Conservation (phyloP, 2,329 filamentous ascomycete species). For the Apiospora phragmitis region DNA sequence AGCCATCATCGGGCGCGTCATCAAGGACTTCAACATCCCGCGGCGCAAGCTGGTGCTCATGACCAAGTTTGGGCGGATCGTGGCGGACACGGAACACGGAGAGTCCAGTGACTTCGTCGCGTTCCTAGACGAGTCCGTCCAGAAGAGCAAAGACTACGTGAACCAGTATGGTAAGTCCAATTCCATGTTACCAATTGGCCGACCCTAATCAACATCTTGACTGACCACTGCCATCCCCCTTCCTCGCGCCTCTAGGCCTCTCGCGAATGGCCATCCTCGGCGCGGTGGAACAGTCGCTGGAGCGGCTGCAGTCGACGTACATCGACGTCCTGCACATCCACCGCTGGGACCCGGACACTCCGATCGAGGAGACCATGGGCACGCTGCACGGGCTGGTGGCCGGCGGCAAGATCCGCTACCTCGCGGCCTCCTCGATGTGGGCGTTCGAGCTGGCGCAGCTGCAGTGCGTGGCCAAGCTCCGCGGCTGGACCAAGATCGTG, state of each 20-base stretch:
- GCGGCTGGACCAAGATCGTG: slow-evolving; percentile 54
- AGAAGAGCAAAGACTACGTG: background rate
- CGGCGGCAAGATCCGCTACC: slow-evolving; percentile 10
- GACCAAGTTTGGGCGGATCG: slow-evolving; percentile 1
- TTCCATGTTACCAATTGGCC: no score
- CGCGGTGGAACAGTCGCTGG: background rate
- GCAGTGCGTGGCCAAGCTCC: slow-evolving; percentile 51
- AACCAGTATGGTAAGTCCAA: background rate
- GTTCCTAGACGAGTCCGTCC: background rate
- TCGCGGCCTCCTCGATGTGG: slow-evolving; percentile 34
- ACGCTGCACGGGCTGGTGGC: slow-evolving; percentile 3
- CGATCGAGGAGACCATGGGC: slow-evolving; percentile 1
- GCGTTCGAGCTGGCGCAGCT: slow-evolving; percentile 46
- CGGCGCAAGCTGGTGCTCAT: background rate
- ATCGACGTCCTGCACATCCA: slow-evolving; percentile 3
- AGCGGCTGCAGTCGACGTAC: background rate
- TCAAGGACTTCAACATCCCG: background rate
- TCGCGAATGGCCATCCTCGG: background rate
- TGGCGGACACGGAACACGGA: background rate
- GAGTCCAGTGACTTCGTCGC: background rate
- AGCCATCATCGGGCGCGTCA: background rate
- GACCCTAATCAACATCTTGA: no score
- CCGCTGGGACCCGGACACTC: background rate
- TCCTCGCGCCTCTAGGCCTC: background rate
- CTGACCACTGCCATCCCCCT: no score